These are phyloP conservation scores for Tagetes erecta DNA, from an alignment of 129 eudicot species.

Conservation along the genomic window DNA sequence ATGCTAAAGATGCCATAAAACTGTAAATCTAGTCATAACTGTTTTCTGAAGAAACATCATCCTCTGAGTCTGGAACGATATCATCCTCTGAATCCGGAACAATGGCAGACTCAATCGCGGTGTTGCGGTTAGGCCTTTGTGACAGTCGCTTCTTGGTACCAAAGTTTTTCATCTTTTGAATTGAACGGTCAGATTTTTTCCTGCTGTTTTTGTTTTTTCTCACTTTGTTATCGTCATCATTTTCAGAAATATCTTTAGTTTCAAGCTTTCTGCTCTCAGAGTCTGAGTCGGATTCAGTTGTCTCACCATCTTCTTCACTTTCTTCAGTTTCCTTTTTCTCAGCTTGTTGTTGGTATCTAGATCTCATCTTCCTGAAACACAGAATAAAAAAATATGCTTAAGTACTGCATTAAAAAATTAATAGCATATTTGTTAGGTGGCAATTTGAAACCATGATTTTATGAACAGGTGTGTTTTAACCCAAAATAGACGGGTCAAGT, in stretches of 20 bases:
- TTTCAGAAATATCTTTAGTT: slow-evolving; percentile 22
- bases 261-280: slow-evolving; percentile 26
- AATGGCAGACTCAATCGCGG: slow-evolving; percentile 44
- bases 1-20: neutral
- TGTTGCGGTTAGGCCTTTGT: slow-evolving; percentile 58
- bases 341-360: neutral
- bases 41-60: slow-evolving; percentile 37
- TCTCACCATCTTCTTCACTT: slow-evolving; percentile 8
- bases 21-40: slow-evolving; percentile 1
- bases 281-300: slow-evolving; percentile 35
- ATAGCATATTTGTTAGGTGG: neutral
- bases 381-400: neutral
- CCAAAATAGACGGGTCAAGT: slow-evolving; percentile 2
- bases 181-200: slow-evolving; percentile 28
- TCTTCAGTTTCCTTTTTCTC: slow-evolving; percentile 19
- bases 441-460: too few relatives aligned
- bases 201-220: slow-evolving; percentile 21
- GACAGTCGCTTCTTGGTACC: slow-evolving; percentile 54
- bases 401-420: neutral
- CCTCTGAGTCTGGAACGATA: slow-evolving; percentile 61
- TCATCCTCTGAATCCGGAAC: slow-evolving; percentile 63
- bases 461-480: neutral
- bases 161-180: slow-evolving; percentile 34
- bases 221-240: slow-evolving; percentile 30
- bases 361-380: slow-evolving; percentile 15